Evolutionary conservation across 2,329 filamentous ascomycete species (phyloP).

Genomic region (Fusarium citri): DNA sequence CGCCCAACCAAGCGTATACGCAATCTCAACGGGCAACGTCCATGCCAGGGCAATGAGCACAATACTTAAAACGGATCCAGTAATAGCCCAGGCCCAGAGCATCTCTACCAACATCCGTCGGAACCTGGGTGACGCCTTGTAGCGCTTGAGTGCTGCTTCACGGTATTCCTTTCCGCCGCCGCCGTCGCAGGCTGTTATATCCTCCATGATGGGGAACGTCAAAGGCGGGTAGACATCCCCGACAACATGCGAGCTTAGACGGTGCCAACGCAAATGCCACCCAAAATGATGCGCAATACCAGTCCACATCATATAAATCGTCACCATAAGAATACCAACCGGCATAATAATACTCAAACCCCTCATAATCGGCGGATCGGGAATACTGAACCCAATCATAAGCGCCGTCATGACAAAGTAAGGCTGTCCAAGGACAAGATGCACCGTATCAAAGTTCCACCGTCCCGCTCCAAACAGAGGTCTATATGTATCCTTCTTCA

Average conservation of each 20-base stretch:
- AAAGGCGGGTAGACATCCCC: slow-evolving; percentile 20
- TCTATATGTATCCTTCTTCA: slow-evolving; percentile 21
- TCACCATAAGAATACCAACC: slow-evolving; percentile 33
- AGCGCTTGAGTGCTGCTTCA: slow-evolving; percentile 20
- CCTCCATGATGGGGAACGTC: slow-evolving; percentile 31
- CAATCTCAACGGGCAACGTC: slow-evolving; percentile 19
- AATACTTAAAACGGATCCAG: slow-evolving; percentile 1
- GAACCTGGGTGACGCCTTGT: slow-evolving; percentile 27
- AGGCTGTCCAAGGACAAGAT: slow-evolving; percentile 20
- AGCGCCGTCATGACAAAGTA: slow-evolving; percentile 37
- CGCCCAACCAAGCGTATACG: slow-evolving; percentile 20
- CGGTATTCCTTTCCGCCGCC: slow-evolving; percentile 26
- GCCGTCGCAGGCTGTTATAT: slow-evolving; percentile 29
- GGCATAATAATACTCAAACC: slow-evolving; percentile 36
- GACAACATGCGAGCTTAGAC: slow-evolving; percentile 21
- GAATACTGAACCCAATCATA: slow-evolving; percentile 35
- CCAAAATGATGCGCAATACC: slow-evolving; percentile 19
- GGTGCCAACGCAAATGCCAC: slow-evolving; percentile 19
- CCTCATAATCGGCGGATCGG: slow-evolving; percentile 29
- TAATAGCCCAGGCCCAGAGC: slow-evolving; percentile 28
- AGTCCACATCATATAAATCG: slow-evolving; percentile 33
- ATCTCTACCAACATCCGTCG: slow-evolving; percentile 26
- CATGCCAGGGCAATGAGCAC: slow-evolving; percentile 18
- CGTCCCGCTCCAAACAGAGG: slow-evolving; percentile 19
- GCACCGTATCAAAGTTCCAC: slow-evolving; percentile 32